Conservation (phyloP, 495 filamentous ascomycete genomes). For the Hypoxylon intermedium region DNA sequence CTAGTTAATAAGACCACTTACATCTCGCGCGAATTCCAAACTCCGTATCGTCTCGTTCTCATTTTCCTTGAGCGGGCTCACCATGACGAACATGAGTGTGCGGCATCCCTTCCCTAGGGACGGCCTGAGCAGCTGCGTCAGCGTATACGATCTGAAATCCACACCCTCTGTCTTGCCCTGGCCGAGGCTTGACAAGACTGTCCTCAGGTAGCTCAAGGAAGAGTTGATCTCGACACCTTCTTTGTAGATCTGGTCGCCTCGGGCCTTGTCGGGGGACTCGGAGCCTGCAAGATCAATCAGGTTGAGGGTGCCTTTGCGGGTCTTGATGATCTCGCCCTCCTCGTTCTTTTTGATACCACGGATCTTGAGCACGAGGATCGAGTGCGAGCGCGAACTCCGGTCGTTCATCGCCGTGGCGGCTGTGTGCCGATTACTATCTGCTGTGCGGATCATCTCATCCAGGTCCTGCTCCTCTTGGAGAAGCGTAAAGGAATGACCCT, state of each 20-base stretch:
- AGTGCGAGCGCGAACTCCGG: constrained; percentile 90
- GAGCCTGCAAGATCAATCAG: constrained; percentile 95
- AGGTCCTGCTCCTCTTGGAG: constrained; percentile 76
- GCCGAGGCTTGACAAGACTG: constrained; percentile 91
- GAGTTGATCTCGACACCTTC: constrained; percentile 99
- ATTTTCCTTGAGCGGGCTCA: constrained; percentile 89
- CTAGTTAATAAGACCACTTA: constrained; percentile 37
- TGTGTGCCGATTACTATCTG: constrained; percentile 83
- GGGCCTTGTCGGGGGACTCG: constrained; percentile 85
- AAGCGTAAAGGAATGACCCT: constrained; percentile 62
- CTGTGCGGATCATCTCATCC: constrained; percentile 82
- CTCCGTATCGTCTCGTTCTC: constrained; percentile 92
- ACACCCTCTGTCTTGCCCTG: constrained; percentile 86
- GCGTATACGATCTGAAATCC: constrained; percentile 94
- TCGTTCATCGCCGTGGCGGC: constrained; percentile 97
- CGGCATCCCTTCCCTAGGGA: constrained; percentile 94
- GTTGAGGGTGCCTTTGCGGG: constrained; percentile 92
- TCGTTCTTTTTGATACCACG: constrained; percentile 61
- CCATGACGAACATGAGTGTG: constrained; percentile 99
- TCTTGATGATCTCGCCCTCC: constrained; percentile 81
- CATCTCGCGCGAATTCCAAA: constrained; percentile 96
- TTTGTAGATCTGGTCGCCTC: constrained; percentile 80
- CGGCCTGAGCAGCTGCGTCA: constrained; percentile 95
- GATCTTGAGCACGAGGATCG: constrained; percentile 93
- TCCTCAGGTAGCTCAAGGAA: constrained; percentile 87